Evolutionary conservation across 163 green algal species (phyloP).

Genomic region (Picocystis sp.): DNA sequence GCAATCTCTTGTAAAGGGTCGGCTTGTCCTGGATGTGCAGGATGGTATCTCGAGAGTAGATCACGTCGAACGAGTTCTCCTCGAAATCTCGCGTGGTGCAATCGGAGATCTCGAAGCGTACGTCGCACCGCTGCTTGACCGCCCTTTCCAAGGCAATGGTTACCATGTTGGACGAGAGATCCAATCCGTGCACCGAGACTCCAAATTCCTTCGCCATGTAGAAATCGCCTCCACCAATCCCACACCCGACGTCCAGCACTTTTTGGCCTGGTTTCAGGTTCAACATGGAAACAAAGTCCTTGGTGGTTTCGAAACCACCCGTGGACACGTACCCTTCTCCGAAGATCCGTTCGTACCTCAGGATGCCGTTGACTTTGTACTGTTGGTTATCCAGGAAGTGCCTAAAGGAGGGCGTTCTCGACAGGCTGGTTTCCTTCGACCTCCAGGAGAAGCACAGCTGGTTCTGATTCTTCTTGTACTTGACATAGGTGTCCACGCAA

Average conservation of each 20-base stretch:
- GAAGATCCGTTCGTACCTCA: conserved; percentile 61
- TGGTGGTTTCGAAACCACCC: conserved; percentile 28
- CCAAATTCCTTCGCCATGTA: conserved; percentile 38
- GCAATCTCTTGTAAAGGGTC: conserved; percentile 18
- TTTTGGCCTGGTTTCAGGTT: conserved; percentile 26
- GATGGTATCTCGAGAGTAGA: conserved; percentile 54
- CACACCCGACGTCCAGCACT: conserved; percentile 65
- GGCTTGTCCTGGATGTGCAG: conserved; percentile 55
- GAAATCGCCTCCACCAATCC: conserved; percentile 40
- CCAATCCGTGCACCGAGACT: conserved; percentile 56
- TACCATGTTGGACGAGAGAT: conserved; percentile 74
- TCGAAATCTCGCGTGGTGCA: conserved; percentile 27
- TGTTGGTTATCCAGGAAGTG: conserved; percentile 52
- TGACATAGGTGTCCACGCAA: conserved; percentile 68
- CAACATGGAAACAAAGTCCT: conserved; percentile 36
- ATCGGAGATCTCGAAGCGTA: conserved; percentile 68
- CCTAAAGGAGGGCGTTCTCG: conserved; percentile 17
- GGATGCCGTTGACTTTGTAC: conserved; percentile 45
- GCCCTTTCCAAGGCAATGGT: conserved; percentile 46
- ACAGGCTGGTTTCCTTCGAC: conserved; percentile 22
- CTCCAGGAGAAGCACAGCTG: conserved; percentile 59
- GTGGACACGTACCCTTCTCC: conserved; percentile 53
- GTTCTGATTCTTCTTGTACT: conserved; percentile 71
- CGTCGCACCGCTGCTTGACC: conserved; percentile 11
- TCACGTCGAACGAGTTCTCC: conserved; percentile 35